Base-by-base conservation (phyloP, 352 stramenopile species). In the Pythium myriotylum region DNA sequence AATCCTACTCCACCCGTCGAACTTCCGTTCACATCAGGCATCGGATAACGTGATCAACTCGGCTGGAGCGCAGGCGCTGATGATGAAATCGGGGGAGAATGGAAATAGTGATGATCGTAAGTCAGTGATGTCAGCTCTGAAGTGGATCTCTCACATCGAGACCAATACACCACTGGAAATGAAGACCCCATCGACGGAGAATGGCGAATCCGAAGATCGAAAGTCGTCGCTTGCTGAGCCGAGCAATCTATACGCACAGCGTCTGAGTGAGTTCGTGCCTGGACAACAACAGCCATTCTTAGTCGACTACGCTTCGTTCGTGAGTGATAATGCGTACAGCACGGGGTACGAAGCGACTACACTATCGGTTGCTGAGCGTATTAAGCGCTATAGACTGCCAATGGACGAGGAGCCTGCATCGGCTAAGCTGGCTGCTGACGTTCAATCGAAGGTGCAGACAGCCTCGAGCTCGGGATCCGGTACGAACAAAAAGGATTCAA, bases 1-100 rank as follows among this genome's bases (percentile, higher is more conserved):
- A 24, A 39, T 92, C 22, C 55, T 95, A 49, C 61, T 95, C 4
- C 85, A 95, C 29, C 74, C 79, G 20, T 84, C 84, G 10, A 94
- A 94, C 43, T 95, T 95, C 65, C 76, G 85, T 7, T 95, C 85
- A 0, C 87, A 95, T 32, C 85, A 94, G 65, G 87, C 87, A 6
- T 91, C 85, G 8, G 84, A 95, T 16, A 94, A 92, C 52, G 88
- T 95, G 27, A 76, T 94, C 27, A 89, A 89, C 52, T 94, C 85
- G 9, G 69, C 78, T 26, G 81, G 83, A 24, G 85, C 85, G 22
- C 79, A 80, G 37, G 55, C 68, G n/a, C 40, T 93, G 20, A 52
- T 93, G 19, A 32, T 58, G 19, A 62, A 72, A 40, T 54, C 48
- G 7, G 37, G 23, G 23, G 54, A 70, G 3, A 55, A 62, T 1